Evolutionary conservation across 345 rosid genomes (phyloP), one percentile per base, ranked within the genome.

Genomic region (Pugionium dolabratum): DNA sequence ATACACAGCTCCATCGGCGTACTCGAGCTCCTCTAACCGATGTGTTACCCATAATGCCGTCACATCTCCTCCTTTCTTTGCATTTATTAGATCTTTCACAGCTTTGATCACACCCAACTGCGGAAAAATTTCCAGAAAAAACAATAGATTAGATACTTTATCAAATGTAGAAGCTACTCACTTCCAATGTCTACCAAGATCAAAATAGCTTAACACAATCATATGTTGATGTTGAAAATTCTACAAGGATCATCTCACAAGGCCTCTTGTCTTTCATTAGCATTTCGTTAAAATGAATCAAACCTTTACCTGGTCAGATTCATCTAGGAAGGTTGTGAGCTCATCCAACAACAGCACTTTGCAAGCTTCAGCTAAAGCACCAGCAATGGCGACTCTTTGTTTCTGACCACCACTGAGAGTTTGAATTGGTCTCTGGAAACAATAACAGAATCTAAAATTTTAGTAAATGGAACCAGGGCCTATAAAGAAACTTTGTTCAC

Each of bases 401-500:
- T 93, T 93, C 75, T 93, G 97, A 75, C 97, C 98, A 52, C 98
- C 98, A 62, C 97, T 93, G 4, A 93, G 89, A 55, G 97, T 93
- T 81, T 90, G 97, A 78, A 93, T 84, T 8, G 96, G 90, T 78
- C 97, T 88, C 97, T 93, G 79, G 57, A 58, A 59, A 74, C 44
- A 67, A 29, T 4, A 49, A 28, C 44, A 62, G 32, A 41, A 44
- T 34, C 35, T 4, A 37, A 2, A 1, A 4, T 4, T 40, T 18
- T n/a, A 27, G 8, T 29, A 74, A 39, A 53, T 1, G 8, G 49
- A 55, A 63, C 35, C 5, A 57, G 60, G 18, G 7, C 0, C n/a
- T 40, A 62, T 62, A 41, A 33, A 29, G 53, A 59, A 54, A 4
- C 43, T 69, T 42, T 9, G 26, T 32, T 39, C 41, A 28, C 41